Conservation (phyloP, 2,329 filamentous ascomycete genomes). For the Colletotrichum viniferum region DNA sequence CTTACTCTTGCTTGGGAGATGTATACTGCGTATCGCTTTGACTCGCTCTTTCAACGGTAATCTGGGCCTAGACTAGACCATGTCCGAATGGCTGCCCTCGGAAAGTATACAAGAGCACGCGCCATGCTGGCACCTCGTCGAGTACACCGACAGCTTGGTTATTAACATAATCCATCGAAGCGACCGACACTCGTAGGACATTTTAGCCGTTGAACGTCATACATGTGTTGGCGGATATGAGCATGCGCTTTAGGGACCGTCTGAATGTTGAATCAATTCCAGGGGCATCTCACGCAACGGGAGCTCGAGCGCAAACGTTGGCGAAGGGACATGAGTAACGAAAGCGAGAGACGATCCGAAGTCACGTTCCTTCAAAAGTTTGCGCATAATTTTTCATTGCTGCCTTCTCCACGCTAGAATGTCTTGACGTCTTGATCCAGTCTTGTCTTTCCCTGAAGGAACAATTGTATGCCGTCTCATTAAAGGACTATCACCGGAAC, state of each 20-base stretch:
- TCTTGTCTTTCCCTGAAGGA: slow-evolving; percentile 10
- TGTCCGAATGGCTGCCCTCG: not conserved
- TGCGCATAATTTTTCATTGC: slow-evolving; percentile 8
- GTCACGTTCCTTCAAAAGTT: not conserved
- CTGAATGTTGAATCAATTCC: not conserved
- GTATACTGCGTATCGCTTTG: not conserved
- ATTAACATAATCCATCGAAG: not conserved
- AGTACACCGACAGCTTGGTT: not conserved
- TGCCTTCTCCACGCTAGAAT: not conserved
- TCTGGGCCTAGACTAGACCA: not conserved
- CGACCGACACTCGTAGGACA: not conserved
- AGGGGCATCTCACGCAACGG: not conserved
- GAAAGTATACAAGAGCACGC: not conserved
- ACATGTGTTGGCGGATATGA: not conserved
- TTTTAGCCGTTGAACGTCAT: not conserved
- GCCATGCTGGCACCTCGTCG: not conserved
- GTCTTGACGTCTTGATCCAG: slow-evolving; percentile 4
- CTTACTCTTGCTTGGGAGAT: not conserved
- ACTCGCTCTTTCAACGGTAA: not conserved
- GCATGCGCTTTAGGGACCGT: not conserved
- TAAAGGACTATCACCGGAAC: slow-evolving; percentile 17
- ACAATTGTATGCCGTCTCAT: slow-evolving; percentile 18
- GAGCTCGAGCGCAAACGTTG: not conserved
- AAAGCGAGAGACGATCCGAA: not conserved
- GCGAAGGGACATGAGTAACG: not conserved